Evolutionary conservation across 306 rosid species (phyloP), one percentile per base, ranked within the genome.

Genomic region (Dryas alaskensis): DNA sequence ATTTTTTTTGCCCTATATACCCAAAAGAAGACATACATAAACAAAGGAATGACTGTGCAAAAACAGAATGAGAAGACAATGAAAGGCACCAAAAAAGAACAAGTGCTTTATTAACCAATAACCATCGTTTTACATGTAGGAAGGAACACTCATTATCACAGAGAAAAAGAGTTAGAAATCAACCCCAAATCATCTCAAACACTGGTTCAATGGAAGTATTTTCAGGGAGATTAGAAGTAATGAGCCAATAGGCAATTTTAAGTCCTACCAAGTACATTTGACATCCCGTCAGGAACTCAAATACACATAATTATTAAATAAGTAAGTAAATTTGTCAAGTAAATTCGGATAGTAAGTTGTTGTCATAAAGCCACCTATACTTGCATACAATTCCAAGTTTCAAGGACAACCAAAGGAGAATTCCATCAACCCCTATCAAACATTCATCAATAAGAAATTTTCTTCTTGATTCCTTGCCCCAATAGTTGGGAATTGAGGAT

Each of bases 211-310:
- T 8, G 42, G 10, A 58, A 58, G 62, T 27, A 8, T 10, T 13
- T 25, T 52, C 11, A 11, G 6, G 43, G 65, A 6, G 43, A 60
- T 11, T 2, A 11, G 8, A 60, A 60, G 7, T 6, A 12, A 60
- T 11, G 0, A 60, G 13, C 37, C 37, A 31, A 31, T 3, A 59
- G 4, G 13, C 14, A 59, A 59, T 59, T 59, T 59, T 7, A 19
- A 31, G 16, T 58, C 40, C 2, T 27, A 5, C 4, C 65, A 60
- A 37, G 19, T 43, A 11, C 17, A 60, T 54, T 54, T 19, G 11
- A 11, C 60, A 54, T 54, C 60, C 27, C 25, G 37, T 27, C 43
- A 37, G 65, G 45, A 60, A 60, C 65, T 60, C 65, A 60, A 60
- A 37, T 60, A 31, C 65, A 60, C 8, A 60, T 37, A 40, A 62